A percentile compares a stretch with the other conserved stretches of the same genome.
Conservation (phyloP, 1,139 yeast genomes). For the Kodamaea derodonti region DNA sequence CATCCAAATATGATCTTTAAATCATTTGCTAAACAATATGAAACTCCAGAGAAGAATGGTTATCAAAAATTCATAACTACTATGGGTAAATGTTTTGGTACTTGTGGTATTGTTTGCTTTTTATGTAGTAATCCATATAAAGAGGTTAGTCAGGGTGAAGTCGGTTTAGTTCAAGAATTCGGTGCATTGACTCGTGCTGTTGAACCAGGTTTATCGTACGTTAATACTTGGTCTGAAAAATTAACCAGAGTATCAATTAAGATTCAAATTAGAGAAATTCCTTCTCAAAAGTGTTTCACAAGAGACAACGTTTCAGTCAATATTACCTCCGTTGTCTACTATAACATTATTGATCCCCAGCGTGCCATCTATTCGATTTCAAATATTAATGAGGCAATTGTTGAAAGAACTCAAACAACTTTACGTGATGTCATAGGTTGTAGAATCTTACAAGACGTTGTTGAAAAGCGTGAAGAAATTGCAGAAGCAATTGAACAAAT, state of each 20-base stretch:
- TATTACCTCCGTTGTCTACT: slow-evolving; percentile 65
- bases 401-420: slow-evolving; percentile 73
- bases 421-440: slow-evolving; percentile 72
- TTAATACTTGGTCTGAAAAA: slow-evolving; percentile 63
- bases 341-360: slow-evolving; percentile 66
- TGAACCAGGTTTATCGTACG: slow-evolving; percentile 67
- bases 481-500: slow-evolving; percentile 63
- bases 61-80: slow-evolving; percentile 40
- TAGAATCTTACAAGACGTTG: slow-evolving; percentile 65
- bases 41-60: slow-evolving; percentile 31
- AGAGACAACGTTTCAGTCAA: slow-evolving; percentile 64
- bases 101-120: slow-evolving; percentile 59
- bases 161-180: slow-evolving; percentile 65
- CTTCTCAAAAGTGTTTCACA: slow-evolving; percentile 66
- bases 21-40: slow-evolving; percentile 34
- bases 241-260: slow-evolving; percentile 52
- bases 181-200: slow-evolving; percentile 66
- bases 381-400: slow-evolving; percentile 55
- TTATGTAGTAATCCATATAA: slow-evolving; percentile 60
- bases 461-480: slow-evolving; percentile 71
- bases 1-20: slow-evolving; percentile 18
- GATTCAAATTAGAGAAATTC: slow-evolving; percentile 61
- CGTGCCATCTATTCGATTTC: slow-evolving; percentile 60
- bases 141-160: slow-evolving; percentile 64
- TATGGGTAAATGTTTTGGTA: slow-evolving; percentile 50